A percentile compares a stretch with the other conserved stretches of the same genome.
Conservation (phyloP, 2,329 filamentous ascomycete genomes). For the Cercospora sp. region DNA sequence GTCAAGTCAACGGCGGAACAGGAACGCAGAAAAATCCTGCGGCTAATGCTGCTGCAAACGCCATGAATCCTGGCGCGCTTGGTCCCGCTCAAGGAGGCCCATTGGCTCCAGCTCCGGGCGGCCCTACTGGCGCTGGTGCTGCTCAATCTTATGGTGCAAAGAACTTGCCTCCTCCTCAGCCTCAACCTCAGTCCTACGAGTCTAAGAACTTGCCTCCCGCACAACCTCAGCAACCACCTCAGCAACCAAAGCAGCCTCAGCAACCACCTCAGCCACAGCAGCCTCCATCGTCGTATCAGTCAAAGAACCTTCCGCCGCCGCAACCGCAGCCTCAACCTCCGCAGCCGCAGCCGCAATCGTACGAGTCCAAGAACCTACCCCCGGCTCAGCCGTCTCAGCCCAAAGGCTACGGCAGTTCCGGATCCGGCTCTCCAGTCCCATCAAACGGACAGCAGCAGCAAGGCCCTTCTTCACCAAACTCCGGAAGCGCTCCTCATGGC, state of each 20-base stretch:
- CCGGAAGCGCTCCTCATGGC: no score
- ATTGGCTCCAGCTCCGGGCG: not conserved
- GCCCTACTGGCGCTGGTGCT: not conserved
- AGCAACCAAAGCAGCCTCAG: not conserved
- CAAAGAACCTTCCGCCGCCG: not conserved
- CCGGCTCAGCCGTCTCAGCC: not conserved
- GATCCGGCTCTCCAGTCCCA: not conserved
- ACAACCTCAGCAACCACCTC: not conserved
- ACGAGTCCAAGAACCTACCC: not conserved
- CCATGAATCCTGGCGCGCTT: conserved; percentile 22
- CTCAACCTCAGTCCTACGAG: not conserved
- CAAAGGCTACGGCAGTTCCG: not conserved
- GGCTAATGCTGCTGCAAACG: conserved; percentile 49
- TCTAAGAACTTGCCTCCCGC: not conserved
- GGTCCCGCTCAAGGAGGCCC: not conserved
- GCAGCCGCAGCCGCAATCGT: not conserved
- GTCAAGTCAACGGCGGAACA: not conserved
- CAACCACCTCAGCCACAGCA: not conserved
- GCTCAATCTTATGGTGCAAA: not conserved
- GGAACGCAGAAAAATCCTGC: conserved; percentile 13
- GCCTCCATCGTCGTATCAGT: not conserved
- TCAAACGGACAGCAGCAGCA: not conserved
- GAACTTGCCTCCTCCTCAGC: not conserved
- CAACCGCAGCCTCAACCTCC: not conserved
- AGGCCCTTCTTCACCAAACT: no score